A percentile compares a stretch with the other conserved stretches of the same genome.
Conservation (phyloP, 2,329 filamentous ascomycete genomes). For the Fusarium begoniae region DNA sequence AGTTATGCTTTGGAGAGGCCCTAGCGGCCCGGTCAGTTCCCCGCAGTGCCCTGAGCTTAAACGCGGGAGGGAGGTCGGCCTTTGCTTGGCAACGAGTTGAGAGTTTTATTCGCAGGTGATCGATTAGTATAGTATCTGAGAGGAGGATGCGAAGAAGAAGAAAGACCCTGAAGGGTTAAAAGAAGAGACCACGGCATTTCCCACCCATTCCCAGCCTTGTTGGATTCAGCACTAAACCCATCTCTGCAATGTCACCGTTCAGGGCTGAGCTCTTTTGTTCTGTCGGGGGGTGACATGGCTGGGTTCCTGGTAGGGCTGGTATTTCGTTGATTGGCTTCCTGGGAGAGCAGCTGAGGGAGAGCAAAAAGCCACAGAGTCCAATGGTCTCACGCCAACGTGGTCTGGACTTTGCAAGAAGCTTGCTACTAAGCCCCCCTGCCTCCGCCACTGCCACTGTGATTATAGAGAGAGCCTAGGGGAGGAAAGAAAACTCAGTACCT, state of each 20-base stretch:
- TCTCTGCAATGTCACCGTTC: slow-evolving; percentile 8
- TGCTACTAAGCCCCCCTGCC: slow-evolving; percentile 10
- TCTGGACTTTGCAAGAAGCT: slow-evolving; percentile 17
- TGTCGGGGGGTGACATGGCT: slow-evolving; percentile 9
- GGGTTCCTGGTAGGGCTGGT: slow-evolving; percentile 30
- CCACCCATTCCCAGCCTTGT: slow-evolving; percentile 25
- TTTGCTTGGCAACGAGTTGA: background rate
- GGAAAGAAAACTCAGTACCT: too few relatives aligned
- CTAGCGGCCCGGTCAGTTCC: slow-evolving; percentile 31
- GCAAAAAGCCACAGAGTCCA: slow-evolving; percentile 26
- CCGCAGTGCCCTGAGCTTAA: slow-evolving; percentile 27
- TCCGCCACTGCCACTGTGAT: slow-evolving; percentile 6
- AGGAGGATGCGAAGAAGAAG: background rate
- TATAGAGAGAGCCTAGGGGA: background rate
- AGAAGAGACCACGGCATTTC: background rate
- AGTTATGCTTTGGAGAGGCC: slow-evolving; percentile 8
- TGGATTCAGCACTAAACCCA: slow-evolving; percentile 22
- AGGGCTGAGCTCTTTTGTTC: slow-evolving; percentile 15
- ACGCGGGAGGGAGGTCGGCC: background rate
- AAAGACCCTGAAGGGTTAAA: slow-evolving; percentile 4
- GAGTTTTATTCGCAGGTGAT: background rate
- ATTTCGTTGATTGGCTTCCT: slow-evolving; percentile 23
- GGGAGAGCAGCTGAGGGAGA: slow-evolving; percentile 20
- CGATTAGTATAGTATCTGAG: background rate
- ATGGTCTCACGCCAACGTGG: slow-evolving; percentile 26